Evolutionary conservation across 768 basidiomycete genomes (phyloP).

Genomic region (Tricholoma sp.): DNA sequence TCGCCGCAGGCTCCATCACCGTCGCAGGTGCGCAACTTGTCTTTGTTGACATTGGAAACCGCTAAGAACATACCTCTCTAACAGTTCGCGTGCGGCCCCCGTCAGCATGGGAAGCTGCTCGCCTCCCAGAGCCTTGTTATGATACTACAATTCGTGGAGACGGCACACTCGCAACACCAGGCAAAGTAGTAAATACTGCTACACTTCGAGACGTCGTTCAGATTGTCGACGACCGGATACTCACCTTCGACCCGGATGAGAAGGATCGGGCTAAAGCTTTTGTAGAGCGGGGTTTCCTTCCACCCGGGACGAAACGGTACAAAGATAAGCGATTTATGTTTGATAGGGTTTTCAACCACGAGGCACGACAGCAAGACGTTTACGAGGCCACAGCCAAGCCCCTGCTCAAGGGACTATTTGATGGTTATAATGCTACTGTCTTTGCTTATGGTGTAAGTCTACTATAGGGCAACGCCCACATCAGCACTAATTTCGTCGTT

Average conservation of each 20-base stretch:
- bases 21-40: slow-evolving; percentile 61
- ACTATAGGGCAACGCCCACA: slow-evolving; percentile 9
- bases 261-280: slow-evolving; percentile 77
- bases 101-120: slow-evolving; percentile 76
- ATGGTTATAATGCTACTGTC: slow-evolving; percentile 95
- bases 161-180: slow-evolving; percentile 73
- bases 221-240: slow-evolving; percentile 88
- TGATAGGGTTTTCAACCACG: slow-evolving; percentile 84
- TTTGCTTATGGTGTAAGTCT: slow-evolving; percentile 90
- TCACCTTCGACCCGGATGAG: slow-evolving; percentile 95
- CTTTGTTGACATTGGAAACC: slow-evolving; percentile 11
- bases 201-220: slow-evolving; percentile 75
- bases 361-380: slow-evolving; percentile 79
- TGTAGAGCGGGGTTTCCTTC: slow-evolving; percentile 78
- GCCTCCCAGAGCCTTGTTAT: slow-evolving; percentile 72
- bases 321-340: slow-evolving; percentile 98
- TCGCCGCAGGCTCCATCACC: slow-evolving; percentile 82
- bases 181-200: slow-evolving; percentile 48
- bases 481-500: slow-evolving; percentile 5
- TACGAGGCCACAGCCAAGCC: slow-evolving; percentile 85
- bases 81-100: slow-evolving; percentile 90
- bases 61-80: slow-evolving; percentile 8
- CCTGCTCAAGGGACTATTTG: slow-evolving; percentile 76
- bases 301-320: slow-evolving; percentile 87
- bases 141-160: slow-evolving; percentile 77